phyloP scores from a whole-genome alignment of 2,329 filamentous ascomycete genomes.

The Piedraia hortae region DNA sequence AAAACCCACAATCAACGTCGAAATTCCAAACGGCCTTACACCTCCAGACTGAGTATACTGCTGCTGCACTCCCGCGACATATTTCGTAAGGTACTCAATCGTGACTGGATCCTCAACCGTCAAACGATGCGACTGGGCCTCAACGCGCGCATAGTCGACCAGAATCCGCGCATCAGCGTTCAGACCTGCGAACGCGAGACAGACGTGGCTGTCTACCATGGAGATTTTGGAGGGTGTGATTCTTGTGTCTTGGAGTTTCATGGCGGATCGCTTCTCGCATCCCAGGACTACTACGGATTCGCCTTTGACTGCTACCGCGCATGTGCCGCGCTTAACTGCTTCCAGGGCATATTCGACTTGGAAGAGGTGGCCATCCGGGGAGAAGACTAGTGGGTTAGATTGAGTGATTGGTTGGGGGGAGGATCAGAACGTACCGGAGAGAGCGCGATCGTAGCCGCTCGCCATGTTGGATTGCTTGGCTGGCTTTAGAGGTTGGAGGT shows the following conservation, averaged over 20 bases:
- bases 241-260: conserved; percentile 97
- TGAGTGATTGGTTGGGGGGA: not conserved
- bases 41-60: conserved; percentile 96
- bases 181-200: conserved; percentile 84
- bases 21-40: conserved; percentile 95
- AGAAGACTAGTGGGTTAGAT: conserved; percentile 42
- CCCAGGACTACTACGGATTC: conserved; percentile 75
- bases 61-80: conserved; percentile 92
- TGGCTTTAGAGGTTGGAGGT: too few relatives aligned
- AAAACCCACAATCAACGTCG: conserved; percentile 93
- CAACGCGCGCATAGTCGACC: conserved; percentile 89
- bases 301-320: conserved; percentile 92
- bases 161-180: conserved; percentile 96
- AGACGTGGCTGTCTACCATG: conserved; percentile 82
- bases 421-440: conserved; percentile 50
- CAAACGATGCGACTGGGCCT: conserved; percentile 88
- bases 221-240: conserved; percentile 98
- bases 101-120: conserved; percentile 93
- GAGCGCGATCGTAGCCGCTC: conserved; percentile 94
- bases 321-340: conserved; percentile 98
- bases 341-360: conserved; percentile 98
- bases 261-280: conserved; percentile 94
- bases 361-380: conserved; percentile 97
- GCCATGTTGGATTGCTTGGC: too few relatives aligned
- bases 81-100: conserved; percentile 99